Evolutionary conservation across 2,329 filamentous ascomycete genomes (phyloP), one percentile per base, ranked within the genome.

Genomic region (Fusarium buharicum): DNA sequence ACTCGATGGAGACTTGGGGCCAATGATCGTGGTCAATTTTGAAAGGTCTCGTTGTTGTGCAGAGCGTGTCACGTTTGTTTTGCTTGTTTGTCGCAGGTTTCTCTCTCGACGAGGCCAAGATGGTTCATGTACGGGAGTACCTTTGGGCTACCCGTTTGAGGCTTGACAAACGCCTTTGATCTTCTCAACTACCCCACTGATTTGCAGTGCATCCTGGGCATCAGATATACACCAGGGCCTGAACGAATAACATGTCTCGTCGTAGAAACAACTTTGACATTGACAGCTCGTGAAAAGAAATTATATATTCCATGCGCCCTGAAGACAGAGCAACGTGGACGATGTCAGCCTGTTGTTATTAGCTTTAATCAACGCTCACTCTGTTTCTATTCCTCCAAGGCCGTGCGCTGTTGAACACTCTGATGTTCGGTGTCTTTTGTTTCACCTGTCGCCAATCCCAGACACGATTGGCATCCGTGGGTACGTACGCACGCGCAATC

Each of bases 371-470:
- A 48, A 49, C 46, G 36, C 28, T 50, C 33, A 39, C 27, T 50
- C 40, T 60, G 47, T 24, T 24, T 24, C 22, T 24, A 55, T 51
- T 57, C 39, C 28, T 48, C 17, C 43, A n/a, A 64, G 46, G 20
- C 60, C 61, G 61, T 64, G 55, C 46, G 49, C 50, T 36, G 37
- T 59, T 36, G 28, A 54, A 50, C 39, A 63, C 41, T 64, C 24
- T 50, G 45, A 63, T 55, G 45, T 45, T 61, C 41, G 60, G 55
- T 48, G 37, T 41, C 51, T 61, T 50, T 62, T 47, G 61, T 61
- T 64, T 64, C 60, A 64, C 53, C 61, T 57, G 55, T 64, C 46
- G 50, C 55, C 47, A 64, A 61, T 46, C 61, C 60, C 31, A 52
- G 60, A 64, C 50, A 38, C 37, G 45, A 60, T 33, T 50, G 34